Percentiles rank a stretch among this genome's conserved stretches.
These are phyloP conservation scores for Tolypocladium tropicale DNA, from an alignment of 2,329 filamentous ascomycete species.

Conservation along the genomic window DNA sequence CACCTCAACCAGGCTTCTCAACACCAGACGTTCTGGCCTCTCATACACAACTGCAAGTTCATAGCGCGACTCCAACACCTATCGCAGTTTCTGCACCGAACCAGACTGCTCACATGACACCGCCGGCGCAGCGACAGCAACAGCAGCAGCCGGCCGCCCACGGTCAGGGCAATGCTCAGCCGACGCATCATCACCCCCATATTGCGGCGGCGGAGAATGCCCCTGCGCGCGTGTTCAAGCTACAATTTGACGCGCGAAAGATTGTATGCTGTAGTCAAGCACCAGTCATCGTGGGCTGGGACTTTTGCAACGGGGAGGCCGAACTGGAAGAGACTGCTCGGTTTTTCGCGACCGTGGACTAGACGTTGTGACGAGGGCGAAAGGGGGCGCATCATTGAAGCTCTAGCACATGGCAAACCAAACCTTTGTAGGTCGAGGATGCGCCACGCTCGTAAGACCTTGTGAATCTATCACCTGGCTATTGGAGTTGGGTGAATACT, in stretches of 20 bases:
- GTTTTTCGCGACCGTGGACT: conserved; percentile 60
- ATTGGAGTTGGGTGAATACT: too few species aligned
- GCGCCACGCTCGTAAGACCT: not conserved
- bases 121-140: conserved; percentile 1
- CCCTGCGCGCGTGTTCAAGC: conserved; percentile 72
- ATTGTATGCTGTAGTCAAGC: conserved; percentile 95
- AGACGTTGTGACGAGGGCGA: not conserved
- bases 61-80: not conserved
- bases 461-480: not conserved
- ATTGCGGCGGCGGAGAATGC: conserved; percentile 34
- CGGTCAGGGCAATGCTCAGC: conserved; percentile 4
- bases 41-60: not conserved
- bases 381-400: not conserved
- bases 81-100: conserved; percentile 3
- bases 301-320: conserved; percentile 81
- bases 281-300: conserved; percentile 89
- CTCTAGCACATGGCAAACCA: not conserved
- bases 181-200: conserved; percentile 30
- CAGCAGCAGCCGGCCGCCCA: conserved; percentile 4
- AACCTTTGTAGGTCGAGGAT: not conserved
- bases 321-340: conserved; percentile 68
- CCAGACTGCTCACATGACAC: conserved; percentile 10
- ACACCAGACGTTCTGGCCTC: not conserved
- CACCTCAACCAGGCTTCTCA: not conserved
- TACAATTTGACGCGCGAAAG: conserved; percentile 87